Evolutionary conservation across 2,329 filamentous ascomycete genomes (phyloP), one percentile per base, ranked within the genome.

Genomic region (Gaeumannomyces sp.): DNA sequence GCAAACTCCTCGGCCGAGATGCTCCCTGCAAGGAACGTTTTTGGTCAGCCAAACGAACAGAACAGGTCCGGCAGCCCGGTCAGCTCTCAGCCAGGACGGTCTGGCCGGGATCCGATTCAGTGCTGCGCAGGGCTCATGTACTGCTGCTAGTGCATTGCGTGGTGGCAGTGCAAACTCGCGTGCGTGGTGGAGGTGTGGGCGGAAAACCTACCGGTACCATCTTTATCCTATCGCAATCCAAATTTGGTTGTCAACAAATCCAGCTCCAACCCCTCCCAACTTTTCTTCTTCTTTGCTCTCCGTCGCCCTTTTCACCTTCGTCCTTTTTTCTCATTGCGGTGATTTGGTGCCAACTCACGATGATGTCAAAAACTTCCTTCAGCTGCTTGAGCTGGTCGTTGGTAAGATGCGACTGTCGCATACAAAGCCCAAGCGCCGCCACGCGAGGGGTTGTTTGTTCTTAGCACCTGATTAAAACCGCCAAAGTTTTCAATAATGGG

Each of bases 281-380:
- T 98, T 0, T 97, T 96, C 75, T 99, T 92, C 77, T 98, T 97
- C 73, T 90, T 6, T 7, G 1, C 2, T 14, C 25, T 19, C 25
- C 25, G 57, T 28, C 25, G 4, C 16, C n/a, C 56, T 13, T 27
- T 57, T n/a, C 53, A 16, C 53, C 29, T 27, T 8, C 19, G 11
- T 19, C 22, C 25, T 27, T n/a, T 3, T 7, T 58, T 14, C 25
- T 27, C 57, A 59, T 27, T 58, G 5, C n/a, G 19, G 8, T 53
- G 5, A 5, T n/a, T 27, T 29, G 27, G 25, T 6, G 13, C 28
- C 14, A 14, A 59, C 57, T 59, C 11, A 59, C 57, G 22, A 63
- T 63, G 50, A 59, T 29, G 6, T 63, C 61, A 45, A 63, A 63
- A 7, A 63, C 61, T 22, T 58, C 56, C 56, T 59, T 63, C 29